Evolutionary conservation across 2,329 filamentous ascomycete species (phyloP).

Genomic region (Fusarium sp.): DNA sequence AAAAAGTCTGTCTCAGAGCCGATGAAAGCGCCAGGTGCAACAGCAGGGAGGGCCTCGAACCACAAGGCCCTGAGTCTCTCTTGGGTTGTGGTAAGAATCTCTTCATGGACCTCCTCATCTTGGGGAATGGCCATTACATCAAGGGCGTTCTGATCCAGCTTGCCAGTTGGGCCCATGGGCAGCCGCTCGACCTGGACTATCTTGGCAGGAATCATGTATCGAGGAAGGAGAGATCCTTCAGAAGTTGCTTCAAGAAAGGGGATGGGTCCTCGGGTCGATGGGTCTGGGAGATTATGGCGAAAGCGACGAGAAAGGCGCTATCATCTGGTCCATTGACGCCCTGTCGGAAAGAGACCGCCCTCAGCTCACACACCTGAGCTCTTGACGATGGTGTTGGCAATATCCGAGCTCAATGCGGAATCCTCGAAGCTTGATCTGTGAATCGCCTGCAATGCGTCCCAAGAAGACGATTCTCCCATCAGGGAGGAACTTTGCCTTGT

Average conservation of each 20-base stretch:
- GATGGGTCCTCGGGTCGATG: neutral
- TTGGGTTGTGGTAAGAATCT: neutral
- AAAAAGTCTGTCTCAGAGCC: slow-evolving; percentile 1
- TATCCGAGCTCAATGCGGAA: slow-evolving; percentile 60
- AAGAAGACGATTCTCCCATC: slow-evolving; percentile 50
- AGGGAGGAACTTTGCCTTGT: neutral
- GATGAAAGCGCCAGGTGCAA: neutral
- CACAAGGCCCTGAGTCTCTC: neutral
- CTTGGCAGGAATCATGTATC: neutral
- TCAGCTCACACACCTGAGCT: neutral
- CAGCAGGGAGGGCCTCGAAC: neutral
- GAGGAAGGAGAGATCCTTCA: neutral
- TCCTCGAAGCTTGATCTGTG: slow-evolving; percentile 58
- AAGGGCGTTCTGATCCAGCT: neutral
- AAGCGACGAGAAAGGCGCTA: neutral
- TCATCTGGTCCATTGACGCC: neutral
- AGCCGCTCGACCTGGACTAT: neutral
- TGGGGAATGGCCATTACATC: neutral
- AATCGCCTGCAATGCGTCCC: slow-evolving; percentile 53
- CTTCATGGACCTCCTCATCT: neutral
- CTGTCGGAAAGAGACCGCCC: neutral
- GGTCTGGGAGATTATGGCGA: neutral
- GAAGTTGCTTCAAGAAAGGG: neutral
- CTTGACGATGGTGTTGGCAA: slow-evolving; percentile 37
- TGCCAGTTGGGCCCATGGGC: neutral